Base-by-base conservation (phyloP, 805 yeast species). In the Ogataea kodamae region DNA sequence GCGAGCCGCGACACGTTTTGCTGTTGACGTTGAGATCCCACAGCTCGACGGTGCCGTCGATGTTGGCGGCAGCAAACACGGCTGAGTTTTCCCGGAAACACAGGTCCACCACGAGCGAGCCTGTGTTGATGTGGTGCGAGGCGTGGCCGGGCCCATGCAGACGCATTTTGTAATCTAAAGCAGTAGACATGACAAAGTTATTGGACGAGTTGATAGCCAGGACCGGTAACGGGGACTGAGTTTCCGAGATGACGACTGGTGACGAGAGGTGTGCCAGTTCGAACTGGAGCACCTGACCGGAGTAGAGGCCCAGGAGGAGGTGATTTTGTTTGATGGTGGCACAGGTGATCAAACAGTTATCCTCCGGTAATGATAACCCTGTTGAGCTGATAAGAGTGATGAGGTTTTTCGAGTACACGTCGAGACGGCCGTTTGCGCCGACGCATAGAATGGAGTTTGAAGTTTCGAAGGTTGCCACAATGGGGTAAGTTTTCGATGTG, bases 11-110 rank as follows among this genome's bases (percentile, higher is more conserved):
- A 11, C 48, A 35, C 17, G 22, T 14, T 17, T 36, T 7, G n/a
- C 17, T 39, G 24, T 52, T 61, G 15, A 43, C 42, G 5, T 44
- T 40, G 5, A 68, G 37, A 40, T 68, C 61, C 69, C 70, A 67
- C 19, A 67, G 36, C 32, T 46, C 48, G 11, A 48, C 27, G 8
- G 23, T 12, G 6, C 48, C 50, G 19, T 39, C 32, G 3, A 40
- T 22, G 6, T 42, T 32, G 13, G 42, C 51, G 3, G 42, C 25
- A 9, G 38, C 43, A 30, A 47, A 41, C 20, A 43, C 38, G 5
- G 17, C 28, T 12, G 31, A 17, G 5, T 33, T 29, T 11, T 34
- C 16, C 18, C 26, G 30, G 20, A 46, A 22, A 16, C 37, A 30
- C 15, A 47, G 16, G 22, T 39, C 49, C 6, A 42, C 28, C 9